Conservation (phyloP, 2,329 filamentous ascomycete species). For the Didymella keratinophila region DNA sequence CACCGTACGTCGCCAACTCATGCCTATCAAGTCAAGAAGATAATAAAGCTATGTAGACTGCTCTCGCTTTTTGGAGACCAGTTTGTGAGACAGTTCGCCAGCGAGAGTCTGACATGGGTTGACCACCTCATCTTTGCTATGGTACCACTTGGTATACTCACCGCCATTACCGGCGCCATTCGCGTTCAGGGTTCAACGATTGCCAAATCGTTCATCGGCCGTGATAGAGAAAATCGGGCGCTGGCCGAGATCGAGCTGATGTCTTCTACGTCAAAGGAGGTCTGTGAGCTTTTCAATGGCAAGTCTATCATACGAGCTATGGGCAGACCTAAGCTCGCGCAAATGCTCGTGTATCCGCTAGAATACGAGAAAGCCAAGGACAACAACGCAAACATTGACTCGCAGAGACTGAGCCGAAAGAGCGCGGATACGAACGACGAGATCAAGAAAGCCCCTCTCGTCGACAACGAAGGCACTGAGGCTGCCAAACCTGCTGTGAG, state of each 20-base stretch:
- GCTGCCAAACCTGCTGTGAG: too few relatives aligned
- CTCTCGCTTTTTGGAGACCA: not conserved
- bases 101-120: not conserved
- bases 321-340: not conserved
- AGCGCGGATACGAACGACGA: too few relatives aligned
- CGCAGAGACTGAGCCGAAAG: too few relatives aligned
- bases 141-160: not conserved
- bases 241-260: not conserved
- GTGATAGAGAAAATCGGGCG: not conserved
- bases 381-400: too few relatives aligned
- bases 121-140: not conserved
- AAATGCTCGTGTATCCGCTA: not conserved
- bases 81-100: not conserved
- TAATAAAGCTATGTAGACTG: too few relatives aligned
- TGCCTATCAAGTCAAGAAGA: too few relatives aligned
- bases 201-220: not conserved
- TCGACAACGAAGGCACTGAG: too few relatives aligned
- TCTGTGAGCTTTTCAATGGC: not conserved
- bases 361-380: too few relatives aligned
- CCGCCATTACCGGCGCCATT: not conserved
- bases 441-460: too few relatives aligned
- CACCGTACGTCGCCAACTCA: not conserved
- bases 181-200: not conserved
- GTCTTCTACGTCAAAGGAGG: not conserved
- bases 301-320: not conserved